Conservation (phyloP, 495 filamentous ascomycete genomes). For the Aspergillus coremiiformis region DNA sequence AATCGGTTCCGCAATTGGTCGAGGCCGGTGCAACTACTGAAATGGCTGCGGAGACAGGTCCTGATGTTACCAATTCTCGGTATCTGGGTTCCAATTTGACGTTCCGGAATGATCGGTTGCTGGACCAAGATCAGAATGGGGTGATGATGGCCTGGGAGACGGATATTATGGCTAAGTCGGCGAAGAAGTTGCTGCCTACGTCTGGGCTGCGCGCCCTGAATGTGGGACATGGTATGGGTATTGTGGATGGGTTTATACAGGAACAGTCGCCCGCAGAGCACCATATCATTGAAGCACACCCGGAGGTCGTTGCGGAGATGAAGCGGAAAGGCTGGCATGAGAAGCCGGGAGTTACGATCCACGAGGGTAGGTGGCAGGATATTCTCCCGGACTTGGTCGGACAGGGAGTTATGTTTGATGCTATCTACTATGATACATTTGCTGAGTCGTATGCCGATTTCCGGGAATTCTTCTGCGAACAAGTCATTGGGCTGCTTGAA, state of each 20-base stretch:
- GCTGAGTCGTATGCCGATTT: conserved; percentile 86
- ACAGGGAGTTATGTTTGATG: conserved; percentile 70
- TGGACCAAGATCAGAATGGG: conserved; percentile 75
- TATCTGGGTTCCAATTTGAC: conserved; percentile 75
- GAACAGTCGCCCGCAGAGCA: conserved; percentile 55
- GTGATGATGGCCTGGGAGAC: conserved; percentile 99
- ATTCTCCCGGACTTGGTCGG: conserved; percentile 63
- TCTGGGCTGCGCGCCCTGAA: conserved; percentile 70
- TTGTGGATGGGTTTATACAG: conserved; percentile 80
- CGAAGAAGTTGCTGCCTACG: conserved; percentile 52
- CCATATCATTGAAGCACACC: conserved; percentile 92
- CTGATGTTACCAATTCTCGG: conserved; percentile 51
- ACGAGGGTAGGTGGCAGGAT: conserved; percentile 80
- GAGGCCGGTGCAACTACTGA: conserved; percentile 15
- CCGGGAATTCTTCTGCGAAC: conserved; percentile 80
- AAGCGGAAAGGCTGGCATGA: conserved; percentile 53
- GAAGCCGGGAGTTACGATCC: conserved; percentile 55
- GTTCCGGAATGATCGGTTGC: conserved; percentile 65
- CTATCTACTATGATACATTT: conserved; percentile 97
- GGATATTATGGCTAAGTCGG: conserved; percentile 76
- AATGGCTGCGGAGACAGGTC: conserved; percentile 19
- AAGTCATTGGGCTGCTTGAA: conserved; percentile 70
- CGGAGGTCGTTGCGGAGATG: conserved; percentile 68
- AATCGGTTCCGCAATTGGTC: conserved; percentile 27
- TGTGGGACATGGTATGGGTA: conserved; percentile 94